Percentiles rank a stretch among this genome's conserved stretches.
These are phyloP conservation scores for Syncephalastrum racemosum DNA, from an alignment of 371 early-diverging fungal genomes.

Conservation along the genomic window DNA sequence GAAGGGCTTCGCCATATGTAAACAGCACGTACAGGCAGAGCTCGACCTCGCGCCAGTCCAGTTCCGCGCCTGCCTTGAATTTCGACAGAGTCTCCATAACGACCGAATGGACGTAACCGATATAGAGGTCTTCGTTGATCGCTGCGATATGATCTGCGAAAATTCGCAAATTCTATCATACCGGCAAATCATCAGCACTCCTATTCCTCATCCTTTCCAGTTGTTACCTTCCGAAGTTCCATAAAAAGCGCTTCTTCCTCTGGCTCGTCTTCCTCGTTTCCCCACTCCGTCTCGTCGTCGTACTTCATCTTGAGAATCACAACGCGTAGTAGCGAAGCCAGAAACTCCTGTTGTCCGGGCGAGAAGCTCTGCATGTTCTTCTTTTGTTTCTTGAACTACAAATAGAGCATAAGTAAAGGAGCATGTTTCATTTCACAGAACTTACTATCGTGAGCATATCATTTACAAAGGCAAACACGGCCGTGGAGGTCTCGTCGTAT, in stretches of 20 bases:
- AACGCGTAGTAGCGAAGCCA: conserved; percentile 70
- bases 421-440: conserved; percentile 1
- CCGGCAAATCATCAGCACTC: conserved; percentile 7
- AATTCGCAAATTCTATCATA: conserved; percentile 61
- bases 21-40: conserved; percentile 77
- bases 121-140: conserved; percentile 65
- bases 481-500: conserved; percentile 78
- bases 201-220: background rate
- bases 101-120: conserved; percentile 57
- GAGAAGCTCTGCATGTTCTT: conserved; percentile 60
- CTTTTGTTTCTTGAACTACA: conserved; percentile 67
- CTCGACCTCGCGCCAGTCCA: conserved; percentile 82
- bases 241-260: conserved; percentile 77
- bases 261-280: conserved; percentile 73
- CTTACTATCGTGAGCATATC: conserved; percentile 65
- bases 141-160: conserved; percentile 71
- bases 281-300: conserved; percentile 79
- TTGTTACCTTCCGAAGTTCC: conserved; percentile 72
- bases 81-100: conserved; percentile 60
- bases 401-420: background rate
- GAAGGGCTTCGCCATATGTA: conserved; percentile 71
- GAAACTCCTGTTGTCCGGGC: conserved; percentile 67
- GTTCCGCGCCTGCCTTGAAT: conserved; percentile 44
- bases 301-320: conserved; percentile 89
- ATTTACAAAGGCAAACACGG: conserved; percentile 73